phyloP scores from a whole-genome alignment of 1,139 yeast genomes.

The Blastobotrys serpentis region DNA sequence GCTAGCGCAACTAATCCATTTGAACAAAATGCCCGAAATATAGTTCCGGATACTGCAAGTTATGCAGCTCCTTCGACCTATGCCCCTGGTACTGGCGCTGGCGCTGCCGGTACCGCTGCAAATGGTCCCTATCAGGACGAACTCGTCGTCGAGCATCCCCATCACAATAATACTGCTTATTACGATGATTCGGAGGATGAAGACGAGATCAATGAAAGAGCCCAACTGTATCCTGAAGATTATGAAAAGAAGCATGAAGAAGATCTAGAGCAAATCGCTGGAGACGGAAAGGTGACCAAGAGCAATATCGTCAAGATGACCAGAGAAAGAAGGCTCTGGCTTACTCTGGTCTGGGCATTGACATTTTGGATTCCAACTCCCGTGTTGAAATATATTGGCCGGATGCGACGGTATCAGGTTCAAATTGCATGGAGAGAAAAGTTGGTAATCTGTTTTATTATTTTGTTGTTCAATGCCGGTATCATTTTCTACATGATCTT shows the following conservation, averaged over 20 bases:
- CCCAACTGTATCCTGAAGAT: constrained; percentile 30
- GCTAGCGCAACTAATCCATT: background rate
- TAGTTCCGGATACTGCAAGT: background rate
- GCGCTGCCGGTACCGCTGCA: no score
- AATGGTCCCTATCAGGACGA: constrained; percentile 3
- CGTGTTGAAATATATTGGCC: constrained; percentile 34
- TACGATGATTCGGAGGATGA: constrained; percentile 25
- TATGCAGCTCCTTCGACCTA: background rate
- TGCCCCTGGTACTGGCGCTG: background rate
- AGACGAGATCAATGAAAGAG: constrained; percentile 26
- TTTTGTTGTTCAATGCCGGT: constrained; percentile 37
- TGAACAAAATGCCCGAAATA: background rate
- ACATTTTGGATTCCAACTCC: constrained; percentile 45
- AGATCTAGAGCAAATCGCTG: constrained; percentile 29
- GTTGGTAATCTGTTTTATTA: constrained; percentile 38
- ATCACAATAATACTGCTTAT: constrained; percentile 21
- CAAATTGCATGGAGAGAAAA: constrained; percentile 46
- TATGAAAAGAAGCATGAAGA: constrained; percentile 29
- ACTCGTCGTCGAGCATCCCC: constrained; percentile 4
- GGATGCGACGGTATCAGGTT: constrained; percentile 42
- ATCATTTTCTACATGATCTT: constrained; percentile 45
- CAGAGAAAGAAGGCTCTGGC: constrained; percentile 39
- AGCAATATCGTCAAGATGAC: constrained; percentile 36
- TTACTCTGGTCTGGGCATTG: constrained; percentile 39
- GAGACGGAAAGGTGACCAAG: constrained; percentile 15